Conservation (phyloP, 345 rosid species). For the Anastatica hierochuntica region DNA sequence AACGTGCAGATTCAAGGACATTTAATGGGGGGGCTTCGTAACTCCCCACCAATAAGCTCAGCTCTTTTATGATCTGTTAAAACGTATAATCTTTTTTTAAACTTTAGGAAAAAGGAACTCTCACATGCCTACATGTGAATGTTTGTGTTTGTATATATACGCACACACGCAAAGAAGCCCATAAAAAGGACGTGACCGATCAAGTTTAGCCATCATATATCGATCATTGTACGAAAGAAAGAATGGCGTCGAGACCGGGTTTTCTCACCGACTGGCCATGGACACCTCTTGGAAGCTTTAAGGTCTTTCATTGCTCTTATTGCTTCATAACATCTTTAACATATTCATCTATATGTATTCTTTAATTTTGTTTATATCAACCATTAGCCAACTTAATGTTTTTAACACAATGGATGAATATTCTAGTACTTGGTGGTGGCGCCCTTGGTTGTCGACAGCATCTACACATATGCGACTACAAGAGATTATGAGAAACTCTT, state of each 20-base stretch:
- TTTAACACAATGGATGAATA: neutral
- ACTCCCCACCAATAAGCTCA: conserved; percentile 4
- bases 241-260: conserved; percentile 37
- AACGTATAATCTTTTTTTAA: neutral
- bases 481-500: conserved; percentile 28
- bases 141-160: neutral
- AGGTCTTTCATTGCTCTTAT: conserved; percentile 25
- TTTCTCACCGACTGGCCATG: conserved; percentile 39
- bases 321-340: neutral
- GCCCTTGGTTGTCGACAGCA: conserved; percentile 39
- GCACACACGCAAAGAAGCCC: neutral
- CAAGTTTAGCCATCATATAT: neutral
- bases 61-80: conserved; percentile 7
- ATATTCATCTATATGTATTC: neutral
- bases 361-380: neutral
- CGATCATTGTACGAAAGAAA: neutral
- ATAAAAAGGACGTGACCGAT: neutral
- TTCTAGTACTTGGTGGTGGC: conserved; percentile 37
- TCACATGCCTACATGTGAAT: conserved; percentile 11
- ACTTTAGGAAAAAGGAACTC: conserved; percentile 10
- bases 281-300: conserved; percentile 34
- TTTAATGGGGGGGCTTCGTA: conserved; percentile 7
- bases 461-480: conserved; percentile 16
- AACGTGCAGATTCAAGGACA: conserved; percentile 4
- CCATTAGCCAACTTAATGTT: neutral